phyloP scores from a whole-genome alignment of 2,329 filamentous ascomycete genomes.

The Thermoascus crustaceus region DNA sequence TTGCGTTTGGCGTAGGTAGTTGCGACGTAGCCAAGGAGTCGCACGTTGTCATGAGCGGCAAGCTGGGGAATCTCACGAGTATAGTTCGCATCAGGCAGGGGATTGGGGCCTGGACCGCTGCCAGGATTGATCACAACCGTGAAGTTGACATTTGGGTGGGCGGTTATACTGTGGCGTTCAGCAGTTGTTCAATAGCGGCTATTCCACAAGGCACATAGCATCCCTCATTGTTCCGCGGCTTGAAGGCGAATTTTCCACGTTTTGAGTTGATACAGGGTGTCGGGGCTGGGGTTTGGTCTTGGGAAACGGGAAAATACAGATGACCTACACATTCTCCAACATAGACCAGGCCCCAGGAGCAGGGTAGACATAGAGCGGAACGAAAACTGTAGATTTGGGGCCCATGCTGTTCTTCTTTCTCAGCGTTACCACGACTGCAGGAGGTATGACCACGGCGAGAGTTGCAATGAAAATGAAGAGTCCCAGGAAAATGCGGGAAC shows the following conservation, averaged over 20 bases:
- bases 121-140: conserved; percentile 44
- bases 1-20: conserved; percentile 40
- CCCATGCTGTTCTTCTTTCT: conserved; percentile 27
- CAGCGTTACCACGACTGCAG: conserved; percentile 26
- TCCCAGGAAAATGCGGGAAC: conserved; percentile 21
- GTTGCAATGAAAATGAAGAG: conserved; percentile 21
- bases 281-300: conserved; percentile 1
- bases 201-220: conserved; percentile 1
- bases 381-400: conserved; percentile 35
- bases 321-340: conserved; percentile 36
- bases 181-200: conserved; percentile 6
- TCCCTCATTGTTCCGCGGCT: conserved; percentile 9
- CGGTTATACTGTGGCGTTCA: conserved; percentile 27
- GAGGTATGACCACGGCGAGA: conserved; percentile 24
- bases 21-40: conserved; percentile 44
- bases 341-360: conserved; percentile 40
- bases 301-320: background rate
- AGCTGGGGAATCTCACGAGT: conserved; percentile 35
- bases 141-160: conserved; percentile 38
- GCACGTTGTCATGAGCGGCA: conserved; percentile 38
- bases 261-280: conserved; percentile 3
- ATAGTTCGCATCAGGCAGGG: conserved; percentile 38
- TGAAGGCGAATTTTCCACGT: background rate
- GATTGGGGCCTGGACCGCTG: conserved; percentile 38
- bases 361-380: conserved; percentile 45